Evolutionary conservation across 148 eudicot species (phyloP).

Genomic region (Beta vulgaris): DNA sequence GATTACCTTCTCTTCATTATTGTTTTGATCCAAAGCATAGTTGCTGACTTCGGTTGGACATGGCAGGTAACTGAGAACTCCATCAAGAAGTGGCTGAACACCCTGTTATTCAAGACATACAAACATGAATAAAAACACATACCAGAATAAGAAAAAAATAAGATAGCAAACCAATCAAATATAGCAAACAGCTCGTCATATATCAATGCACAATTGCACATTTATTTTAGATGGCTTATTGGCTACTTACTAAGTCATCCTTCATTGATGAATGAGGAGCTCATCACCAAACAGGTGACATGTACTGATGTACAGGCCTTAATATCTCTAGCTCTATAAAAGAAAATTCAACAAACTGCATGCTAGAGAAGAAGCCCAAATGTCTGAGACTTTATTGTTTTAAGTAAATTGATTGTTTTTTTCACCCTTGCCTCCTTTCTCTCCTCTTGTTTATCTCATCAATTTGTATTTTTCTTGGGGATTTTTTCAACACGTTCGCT

Average conservation of each 20-base stretch:
- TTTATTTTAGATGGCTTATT: background rate
- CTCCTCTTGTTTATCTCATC: no score
- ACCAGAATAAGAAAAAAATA: background rate
- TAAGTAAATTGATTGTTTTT: no score
- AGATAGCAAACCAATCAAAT: background rate
- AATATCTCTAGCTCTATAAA: no score
- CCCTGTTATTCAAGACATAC: conserved; percentile 49
- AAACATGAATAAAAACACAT: conserved; percentile 16
- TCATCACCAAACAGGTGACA: no score
- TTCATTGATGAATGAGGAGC: background rate
- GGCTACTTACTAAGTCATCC: background rate
- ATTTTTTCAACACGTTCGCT: no score
- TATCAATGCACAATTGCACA: background rate
- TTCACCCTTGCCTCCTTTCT: no score
- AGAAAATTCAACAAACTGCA: no score
- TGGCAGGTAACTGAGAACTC: conserved; percentile 81
- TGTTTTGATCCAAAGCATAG: conserved; percentile 87
- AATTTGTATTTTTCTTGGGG: no score
- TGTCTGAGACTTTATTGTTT: no score
- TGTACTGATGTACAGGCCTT: no score
- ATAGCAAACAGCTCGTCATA: background rate
- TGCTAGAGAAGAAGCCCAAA: no score
- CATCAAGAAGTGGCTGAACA: conserved; percentile 95
- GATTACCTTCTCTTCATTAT: conserved; percentile 91
- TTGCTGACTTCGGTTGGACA: conserved; percentile 86